phyloP scores from a whole-genome alignment of 2,329 filamentous ascomycete species.

The Tolypocladium ovalisporum region DNA sequence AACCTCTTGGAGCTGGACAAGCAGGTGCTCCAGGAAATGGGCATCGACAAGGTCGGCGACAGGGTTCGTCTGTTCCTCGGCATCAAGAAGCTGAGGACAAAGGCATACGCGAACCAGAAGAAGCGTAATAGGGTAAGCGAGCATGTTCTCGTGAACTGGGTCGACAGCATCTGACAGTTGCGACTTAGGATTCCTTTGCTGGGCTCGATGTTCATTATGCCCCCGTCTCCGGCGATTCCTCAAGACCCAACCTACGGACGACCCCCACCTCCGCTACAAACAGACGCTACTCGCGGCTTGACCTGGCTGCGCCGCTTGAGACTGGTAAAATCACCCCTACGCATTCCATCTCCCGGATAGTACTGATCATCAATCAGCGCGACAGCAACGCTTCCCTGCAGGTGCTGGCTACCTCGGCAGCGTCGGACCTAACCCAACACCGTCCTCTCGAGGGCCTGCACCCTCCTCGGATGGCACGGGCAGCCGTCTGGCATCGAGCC shows the following conservation, averaged over 20 bases:
- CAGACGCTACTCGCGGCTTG: constrained; percentile 55
- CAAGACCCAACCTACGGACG: constrained; percentile 48
- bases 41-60: constrained; percentile 95
- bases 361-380: constrained; percentile 40
- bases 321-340: constrained; percentile 33
- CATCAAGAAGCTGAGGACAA: constrained; percentile 73
- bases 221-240: constrained; percentile 27
- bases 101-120: constrained; percentile 64
- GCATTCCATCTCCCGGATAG: constrained; percentile 36
- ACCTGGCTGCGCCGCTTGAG: constrained; percentile 32
- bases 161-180: neutral
- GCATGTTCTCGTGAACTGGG: neutral
- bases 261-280: constrained; percentile 24
- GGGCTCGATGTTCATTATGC: constrained; percentile 56
- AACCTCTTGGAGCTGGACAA: constrained; percentile 96
- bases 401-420: constrained; percentile 34
- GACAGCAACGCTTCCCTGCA: constrained; percentile 46
- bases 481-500: constrained; percentile 51
- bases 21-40: constrained; percentile 92
- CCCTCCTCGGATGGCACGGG: constrained; percentile 56
- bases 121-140: constrained; percentile 70
- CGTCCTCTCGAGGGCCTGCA: constrained; percentile 41
- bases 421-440: constrained; percentile 33
- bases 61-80: constrained; percentile 81
- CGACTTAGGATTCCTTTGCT: constrained; percentile 65